A percentile compares a stretch with the other conserved stretches of the same genome.
Conservation (phyloP, 371 early-diverging fungal genomes). For the Nosema granulosis region DNA sequence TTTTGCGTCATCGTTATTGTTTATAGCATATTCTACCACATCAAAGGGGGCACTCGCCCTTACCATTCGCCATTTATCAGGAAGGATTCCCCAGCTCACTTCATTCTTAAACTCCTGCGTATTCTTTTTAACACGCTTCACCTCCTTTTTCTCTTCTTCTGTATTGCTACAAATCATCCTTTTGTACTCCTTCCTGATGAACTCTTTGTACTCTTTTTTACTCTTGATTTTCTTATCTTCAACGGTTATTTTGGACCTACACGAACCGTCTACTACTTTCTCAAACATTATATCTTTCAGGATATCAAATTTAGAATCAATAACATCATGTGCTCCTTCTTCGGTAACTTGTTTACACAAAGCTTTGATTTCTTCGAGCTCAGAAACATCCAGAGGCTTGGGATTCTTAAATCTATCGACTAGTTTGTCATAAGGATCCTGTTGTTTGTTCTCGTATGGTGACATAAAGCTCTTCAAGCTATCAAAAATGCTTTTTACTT, state of each 20-base stretch:
- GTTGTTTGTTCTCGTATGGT: not conserved
- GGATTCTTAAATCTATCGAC: constrained; percentile 3
- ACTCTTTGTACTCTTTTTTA: constrained; percentile 7
- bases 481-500: not conserved
- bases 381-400: not conserved
- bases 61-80: constrained; percentile 18
- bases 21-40: no score
- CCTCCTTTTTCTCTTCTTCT: not conserved
- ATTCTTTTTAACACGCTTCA: not conserved
- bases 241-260: not conserved
- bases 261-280: not conserved
- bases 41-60: no score
- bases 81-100: constrained; percentile 12
- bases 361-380: constrained; percentile 22
- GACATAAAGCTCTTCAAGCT: no score
- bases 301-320: constrained; percentile 14
- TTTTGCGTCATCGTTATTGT: no score
- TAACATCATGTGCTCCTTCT: not conserved
- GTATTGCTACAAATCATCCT: no score
- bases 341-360: constrained; percentile 11
- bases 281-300: not conserved
- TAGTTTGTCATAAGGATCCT: not conserved
- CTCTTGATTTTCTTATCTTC: not conserved
- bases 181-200: not conserved
- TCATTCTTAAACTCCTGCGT: constrained; percentile 24